Percentiles rank a stretch among this genome's conserved stretches.
These are phyloP conservation scores for Xylaria sp. DNA, from an alignment of 2,329 filamentous ascomycete species.

Conservation along the genomic window DNA sequence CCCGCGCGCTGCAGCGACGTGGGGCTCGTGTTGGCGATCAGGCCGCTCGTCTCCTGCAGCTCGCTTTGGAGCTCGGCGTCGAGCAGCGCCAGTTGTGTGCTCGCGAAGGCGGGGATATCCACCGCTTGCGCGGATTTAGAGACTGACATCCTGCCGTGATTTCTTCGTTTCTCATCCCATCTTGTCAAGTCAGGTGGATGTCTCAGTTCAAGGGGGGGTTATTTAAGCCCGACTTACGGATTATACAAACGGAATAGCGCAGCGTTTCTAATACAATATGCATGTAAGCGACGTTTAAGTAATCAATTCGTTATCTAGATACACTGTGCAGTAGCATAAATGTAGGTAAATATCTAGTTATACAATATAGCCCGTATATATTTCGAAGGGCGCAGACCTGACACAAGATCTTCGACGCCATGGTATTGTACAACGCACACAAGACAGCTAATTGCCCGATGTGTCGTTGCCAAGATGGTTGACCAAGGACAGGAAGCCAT, in stretches of 20 bases:
- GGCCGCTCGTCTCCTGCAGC: conserved; percentile 60
- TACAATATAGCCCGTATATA: no score
- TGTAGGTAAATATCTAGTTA: not conserved
- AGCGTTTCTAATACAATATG: not conserved
- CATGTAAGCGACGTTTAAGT: not conserved
- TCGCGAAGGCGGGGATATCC: conserved; percentile 64
- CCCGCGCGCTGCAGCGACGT: conserved; percentile 67
- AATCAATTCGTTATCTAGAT: not conserved
- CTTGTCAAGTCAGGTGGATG: no score
- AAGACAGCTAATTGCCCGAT: not conserved
- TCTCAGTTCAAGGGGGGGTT: no score
- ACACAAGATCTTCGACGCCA: not conserved
- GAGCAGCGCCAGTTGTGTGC: conserved; percentile 65
- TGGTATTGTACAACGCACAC: not conserved
- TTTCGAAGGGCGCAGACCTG: not conserved
- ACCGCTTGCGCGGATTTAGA: conserved; percentile 40
- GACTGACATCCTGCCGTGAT: conserved; percentile 33
- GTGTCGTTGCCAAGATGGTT: not conserved
- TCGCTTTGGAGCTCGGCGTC: conserved; percentile 67
- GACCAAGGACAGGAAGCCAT: not conserved
- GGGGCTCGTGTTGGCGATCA: conserved; percentile 64
- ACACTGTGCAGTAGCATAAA: not conserved
- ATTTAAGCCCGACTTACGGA: not conserved
- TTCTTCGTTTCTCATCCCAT: not conserved
- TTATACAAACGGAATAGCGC: not conserved